These are phyloP conservation scores for Globisporangium acanthophoron DNA, from an alignment of 352 stramenopile genomes.

Conservation along the genomic window DNA sequence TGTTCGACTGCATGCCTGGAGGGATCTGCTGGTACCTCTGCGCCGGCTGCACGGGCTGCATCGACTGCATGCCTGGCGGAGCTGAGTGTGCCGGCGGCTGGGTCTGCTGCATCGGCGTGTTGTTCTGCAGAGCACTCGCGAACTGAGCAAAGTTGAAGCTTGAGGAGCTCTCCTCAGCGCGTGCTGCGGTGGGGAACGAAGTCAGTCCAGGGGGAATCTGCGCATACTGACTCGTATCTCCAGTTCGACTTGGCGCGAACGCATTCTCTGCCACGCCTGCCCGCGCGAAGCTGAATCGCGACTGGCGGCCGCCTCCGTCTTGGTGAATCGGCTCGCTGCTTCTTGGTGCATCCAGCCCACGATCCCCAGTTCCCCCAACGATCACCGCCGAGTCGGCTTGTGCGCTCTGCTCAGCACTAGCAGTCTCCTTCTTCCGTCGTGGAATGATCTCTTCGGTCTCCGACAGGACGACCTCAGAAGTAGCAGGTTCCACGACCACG, in stretches of 20 bases:
- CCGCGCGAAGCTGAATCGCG: slow-evolving; percentile 59
- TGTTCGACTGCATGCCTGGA: not conserved
- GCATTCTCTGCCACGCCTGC: not conserved
- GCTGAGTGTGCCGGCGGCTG: slow-evolving; percentile 5
- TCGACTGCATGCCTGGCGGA: slow-evolving; percentile 2
- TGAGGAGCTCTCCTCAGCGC: slow-evolving; percentile 9
- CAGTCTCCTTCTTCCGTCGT: slow-evolving; percentile 21
- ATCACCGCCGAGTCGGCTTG: not conserved
- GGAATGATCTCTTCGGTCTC: slow-evolving; percentile 54
- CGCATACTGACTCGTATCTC: not conserved
- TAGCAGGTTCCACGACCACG: slow-evolving; percentile 36
- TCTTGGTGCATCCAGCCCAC: not conserved
- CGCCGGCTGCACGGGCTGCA: not conserved
- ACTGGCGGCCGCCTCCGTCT: slow-evolving; percentile 15
- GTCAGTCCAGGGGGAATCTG: slow-evolving; percentile 22
- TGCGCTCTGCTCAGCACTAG: not conserved
- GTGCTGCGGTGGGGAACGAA: slow-evolving; percentile 6
- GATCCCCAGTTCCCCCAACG: slow-evolving; percentile 1
- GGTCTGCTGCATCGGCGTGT: slow-evolving; percentile 3
- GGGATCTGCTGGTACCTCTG: not conserved
- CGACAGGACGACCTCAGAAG: slow-evolving; percentile 53
- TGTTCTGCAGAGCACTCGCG: slow-evolving; percentile 34
- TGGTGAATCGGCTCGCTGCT: slow-evolving; percentile 6
- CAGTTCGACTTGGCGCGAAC: slow-evolving; percentile 1
- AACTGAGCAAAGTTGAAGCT: slow-evolving; percentile 44